Percentiles rank a stretch among this genome's conserved stretches.
These are phyloP conservation scores for Microcyclospora pomicola DNA, from an alignment of 2,329 filamentous ascomycete species.

Conservation along the genomic window DNA sequence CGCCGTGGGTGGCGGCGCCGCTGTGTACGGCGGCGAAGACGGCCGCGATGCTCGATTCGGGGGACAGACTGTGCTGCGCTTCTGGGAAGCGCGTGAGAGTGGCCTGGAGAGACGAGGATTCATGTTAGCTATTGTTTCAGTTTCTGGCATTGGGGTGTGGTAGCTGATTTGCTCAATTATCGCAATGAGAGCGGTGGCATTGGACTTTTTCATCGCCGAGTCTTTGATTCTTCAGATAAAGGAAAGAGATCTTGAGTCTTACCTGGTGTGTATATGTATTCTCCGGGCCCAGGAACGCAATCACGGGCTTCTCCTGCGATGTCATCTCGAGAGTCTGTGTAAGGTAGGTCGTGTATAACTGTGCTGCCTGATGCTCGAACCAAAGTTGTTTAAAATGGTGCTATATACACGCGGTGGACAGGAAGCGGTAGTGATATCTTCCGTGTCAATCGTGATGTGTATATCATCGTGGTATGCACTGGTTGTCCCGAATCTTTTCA, in stretches of 20 bases:
- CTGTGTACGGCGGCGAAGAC: slow-evolving; percentile 68
- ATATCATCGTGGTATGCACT: too few relatives aligned
- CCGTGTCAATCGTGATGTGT: too few relatives aligned
- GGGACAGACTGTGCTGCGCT: slow-evolving; percentile 19
- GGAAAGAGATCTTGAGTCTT: slow-evolving; percentile 5
- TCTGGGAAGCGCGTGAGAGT: slow-evolving; percentile 10
- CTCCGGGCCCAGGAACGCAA: slow-evolving; percentile 49
- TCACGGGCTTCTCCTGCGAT: slow-evolving; percentile 7
- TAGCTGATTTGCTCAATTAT: neutral
- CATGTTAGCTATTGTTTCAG: slow-evolving; percentile 3
- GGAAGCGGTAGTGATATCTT: too few relatives aligned
- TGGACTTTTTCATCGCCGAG: too few relatives aligned
- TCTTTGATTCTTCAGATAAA: too few relatives aligned
- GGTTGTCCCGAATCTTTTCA: too few relatives aligned
- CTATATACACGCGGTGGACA: too few relatives aligned
- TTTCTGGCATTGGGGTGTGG: neutral
- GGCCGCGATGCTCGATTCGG: slow-evolving; percentile 42
- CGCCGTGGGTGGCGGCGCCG: slow-evolving; percentile 51
- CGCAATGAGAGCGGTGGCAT: too few relatives aligned
- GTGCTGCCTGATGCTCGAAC: too few relatives aligned
- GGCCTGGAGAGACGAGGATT: slow-evolving; percentile 6
- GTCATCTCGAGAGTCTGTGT: too few relatives aligned
- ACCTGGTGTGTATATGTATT: slow-evolving; percentile 61
- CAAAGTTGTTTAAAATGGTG: too few relatives aligned
- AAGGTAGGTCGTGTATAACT: too few relatives aligned